Conservation (phyloP, 768 basidiomycete species). For the Udeniomyces megalosporus region DNA sequence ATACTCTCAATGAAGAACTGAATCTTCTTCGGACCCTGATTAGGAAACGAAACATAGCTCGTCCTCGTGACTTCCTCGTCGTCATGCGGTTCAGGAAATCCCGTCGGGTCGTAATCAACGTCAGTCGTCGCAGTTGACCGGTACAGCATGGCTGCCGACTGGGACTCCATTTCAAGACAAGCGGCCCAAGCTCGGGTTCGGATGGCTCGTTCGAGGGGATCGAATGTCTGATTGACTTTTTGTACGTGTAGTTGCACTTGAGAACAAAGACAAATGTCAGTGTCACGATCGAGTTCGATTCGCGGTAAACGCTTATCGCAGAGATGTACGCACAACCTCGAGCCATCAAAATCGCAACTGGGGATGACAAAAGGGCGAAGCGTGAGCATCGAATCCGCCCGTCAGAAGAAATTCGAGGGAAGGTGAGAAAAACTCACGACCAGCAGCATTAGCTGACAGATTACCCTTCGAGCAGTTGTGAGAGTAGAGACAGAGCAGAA, state of each 20-base stretch:
- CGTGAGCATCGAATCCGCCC: no score
- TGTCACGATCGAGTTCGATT: no score
- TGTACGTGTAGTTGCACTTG: neutral
- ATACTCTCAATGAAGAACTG: neutral
- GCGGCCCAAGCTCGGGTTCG: conserved; percentile 1
- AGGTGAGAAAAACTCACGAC: no score
- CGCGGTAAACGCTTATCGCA: no score
- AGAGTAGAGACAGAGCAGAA: conserved; percentile 5
- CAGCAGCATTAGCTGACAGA: neutral
- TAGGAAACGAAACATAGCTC: neutral
- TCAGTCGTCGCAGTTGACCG: neutral
- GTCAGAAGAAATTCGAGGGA: no score
- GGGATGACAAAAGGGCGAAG: no score
- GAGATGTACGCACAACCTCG: neutral
- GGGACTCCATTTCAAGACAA: conserved; percentile 1
- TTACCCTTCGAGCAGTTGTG: conserved; percentile 6
- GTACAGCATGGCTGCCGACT: neutral
- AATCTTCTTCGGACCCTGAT: neutral
- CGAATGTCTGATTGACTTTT: neutral
- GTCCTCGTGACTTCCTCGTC: neutral
- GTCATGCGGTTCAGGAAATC: conserved; percentile 1
- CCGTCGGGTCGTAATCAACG: neutral
- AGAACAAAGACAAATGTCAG: no score
- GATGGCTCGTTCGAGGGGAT: neutral
- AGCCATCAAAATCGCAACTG: conserved; percentile 2